These are phyloP conservation scores for Pulicaria dysenterica DNA, from an alignment of 129 eudicot species.

Conservation along the genomic window DNA sequence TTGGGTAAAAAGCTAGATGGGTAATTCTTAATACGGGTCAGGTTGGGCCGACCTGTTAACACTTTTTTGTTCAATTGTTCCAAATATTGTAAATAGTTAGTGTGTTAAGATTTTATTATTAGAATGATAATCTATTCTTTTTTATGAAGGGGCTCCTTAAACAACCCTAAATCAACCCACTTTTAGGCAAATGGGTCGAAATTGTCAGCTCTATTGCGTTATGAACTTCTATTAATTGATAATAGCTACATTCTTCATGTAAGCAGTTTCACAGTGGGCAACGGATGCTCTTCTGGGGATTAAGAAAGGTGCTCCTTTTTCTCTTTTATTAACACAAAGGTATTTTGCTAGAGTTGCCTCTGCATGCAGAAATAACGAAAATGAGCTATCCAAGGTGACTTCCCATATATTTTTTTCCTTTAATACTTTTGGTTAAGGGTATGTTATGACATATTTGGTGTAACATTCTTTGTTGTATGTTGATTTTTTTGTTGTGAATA, in stretches of 20 bases:
- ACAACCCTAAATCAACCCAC: not conserved
- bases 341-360: slow-evolving; percentile 80
- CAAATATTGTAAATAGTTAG: not conserved
- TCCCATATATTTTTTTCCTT: slow-evolving; percentile 2
- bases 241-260: slow-evolving; percentile 12
- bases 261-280: slow-evolving; percentile 95
- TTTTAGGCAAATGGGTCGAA: not conserved
- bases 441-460: not conserved
- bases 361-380: slow-evolving; percentile 47
- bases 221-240: not conserved
- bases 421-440: not conserved
- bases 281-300: slow-evolving; percentile 84
- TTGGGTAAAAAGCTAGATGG: not conserved
- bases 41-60: not conserved
- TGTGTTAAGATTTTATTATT: not conserved
- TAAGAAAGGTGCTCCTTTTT: slow-evolving; percentile 84
- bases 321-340: slow-evolving; percentile 70
- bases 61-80: not conserved
- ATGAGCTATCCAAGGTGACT: slow-evolving; percentile 68
- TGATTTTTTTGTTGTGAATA: slow-evolving; percentile 26
- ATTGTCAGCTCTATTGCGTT: slow-evolving; percentile 1
- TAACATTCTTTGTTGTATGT: slow-evolving; percentile 19
- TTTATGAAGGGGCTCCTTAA: not conserved
- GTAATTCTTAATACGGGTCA: not conserved
- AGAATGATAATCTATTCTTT: not conserved